Evolutionary conservation across 768 basidiomycete species (phyloP).

Genomic region (Suillus variegatus): DNA sequence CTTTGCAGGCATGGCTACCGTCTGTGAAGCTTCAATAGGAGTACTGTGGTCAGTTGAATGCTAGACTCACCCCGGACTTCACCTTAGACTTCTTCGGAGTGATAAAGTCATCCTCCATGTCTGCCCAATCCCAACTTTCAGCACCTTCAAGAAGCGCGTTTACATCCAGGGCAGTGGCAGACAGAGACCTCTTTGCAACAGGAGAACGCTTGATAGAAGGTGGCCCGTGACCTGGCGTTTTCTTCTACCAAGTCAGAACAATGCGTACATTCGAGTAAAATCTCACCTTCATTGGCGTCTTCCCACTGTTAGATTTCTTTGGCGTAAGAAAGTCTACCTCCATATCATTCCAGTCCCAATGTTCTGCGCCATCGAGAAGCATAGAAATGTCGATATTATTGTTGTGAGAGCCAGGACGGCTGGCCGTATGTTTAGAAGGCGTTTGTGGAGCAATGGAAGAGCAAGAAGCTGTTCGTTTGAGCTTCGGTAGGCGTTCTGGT

Average conservation of each 20-base stretch:
- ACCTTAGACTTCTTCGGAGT: conserved; percentile 44
- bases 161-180: conserved; percentile 40
- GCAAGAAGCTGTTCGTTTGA: conserved; percentile 8
- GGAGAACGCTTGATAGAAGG: conserved; percentile 22
- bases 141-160: conserved; percentile 58
- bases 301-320: conserved; percentile 41
- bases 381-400: conserved; percentile 44
- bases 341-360: conserved; percentile 70
- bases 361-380: conserved; percentile 65
- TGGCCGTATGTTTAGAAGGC: conserved; percentile 20
- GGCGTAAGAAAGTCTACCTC: conserved; percentile 51
- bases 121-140: conserved; percentile 71
- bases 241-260: conserved; percentile 15
- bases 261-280: neutral
- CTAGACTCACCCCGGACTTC: conserved; percentile 21
- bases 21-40: conserved; percentile 18
- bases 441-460: conserved; percentile 3
- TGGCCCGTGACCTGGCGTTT: conserved; percentile 14
- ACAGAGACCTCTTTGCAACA: conserved; percentile 15
- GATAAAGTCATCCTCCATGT: conserved; percentile 50
- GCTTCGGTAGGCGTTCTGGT: conserved; percentile 30
- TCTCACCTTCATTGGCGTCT: conserved; percentile 20
- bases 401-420: conserved; percentile 12
- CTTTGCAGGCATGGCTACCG: conserved; percentile 12
- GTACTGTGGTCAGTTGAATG: neutral